Base-by-base conservation (phyloP, 805 yeast genomes). In the Scheffersomyces spartinae region DNA sequence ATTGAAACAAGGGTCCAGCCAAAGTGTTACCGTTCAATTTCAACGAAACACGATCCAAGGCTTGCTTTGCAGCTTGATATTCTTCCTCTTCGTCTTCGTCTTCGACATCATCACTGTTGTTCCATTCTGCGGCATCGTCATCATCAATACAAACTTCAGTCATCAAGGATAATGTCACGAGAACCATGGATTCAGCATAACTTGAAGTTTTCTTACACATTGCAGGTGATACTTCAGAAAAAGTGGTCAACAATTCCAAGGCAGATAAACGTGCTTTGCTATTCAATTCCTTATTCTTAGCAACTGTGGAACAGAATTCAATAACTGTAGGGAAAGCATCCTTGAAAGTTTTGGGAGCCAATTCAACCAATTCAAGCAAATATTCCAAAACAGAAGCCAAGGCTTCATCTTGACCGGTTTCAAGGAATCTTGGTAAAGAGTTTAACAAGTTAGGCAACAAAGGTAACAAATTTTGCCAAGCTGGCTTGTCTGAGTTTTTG, bases 301-400 rank as follows among this genome's bases (percentile, higher is more conserved):
- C 70, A 17, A 91, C 88, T 9, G 74, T 70, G n/a, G 84, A 68
- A 42, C 91, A 74, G 43, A 91, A 91, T 34, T 81, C 80, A 26
- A 85, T 71, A 22, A 91, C 74, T n/a, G 83, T 77, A 25, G 78
- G 75, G 49, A 91, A 88, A 83, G 88, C 81, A 21, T 84, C 84
- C 45, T 69, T 72, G 61, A 91, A 91, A 73, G 91, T 71, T 46
- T 86, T 88, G 27, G 98, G 97, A 6, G 96, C 97, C 32, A 86
- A 58, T 35, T 79, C 88, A 7, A 86, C 95, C 32, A 91, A 66
- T 40, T 91, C 97, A 28, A 86, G 84, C 38, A 91, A 61, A 6
- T 85, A 69, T 50, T 85, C 94, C 37, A 91, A 68, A n/a, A 86
- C 94, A 5, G 84, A 67, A 1, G 95, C 77, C 35, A 91, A 67